Evolutionary conservation across 164 flowering plant species (phyloP).

Genomic region (Platanus orientalis): DNA sequence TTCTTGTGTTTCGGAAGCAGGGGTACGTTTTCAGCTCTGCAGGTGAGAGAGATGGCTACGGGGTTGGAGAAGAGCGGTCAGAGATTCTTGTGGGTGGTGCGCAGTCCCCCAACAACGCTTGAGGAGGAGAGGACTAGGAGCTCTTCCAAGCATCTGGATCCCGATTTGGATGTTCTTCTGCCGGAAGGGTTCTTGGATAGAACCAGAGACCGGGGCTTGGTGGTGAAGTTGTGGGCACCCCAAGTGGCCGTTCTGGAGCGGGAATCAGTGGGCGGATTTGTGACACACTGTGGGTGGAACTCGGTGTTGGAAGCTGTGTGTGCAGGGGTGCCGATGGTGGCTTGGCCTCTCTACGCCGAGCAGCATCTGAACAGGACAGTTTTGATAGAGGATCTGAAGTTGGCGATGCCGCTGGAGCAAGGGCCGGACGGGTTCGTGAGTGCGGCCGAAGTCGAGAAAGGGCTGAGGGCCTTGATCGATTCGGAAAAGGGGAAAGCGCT

Average conservation of each 20-base stretch:
- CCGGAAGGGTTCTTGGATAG: conserved; percentile 26
- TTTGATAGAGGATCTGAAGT: conserved; percentile 15
- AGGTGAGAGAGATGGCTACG: conserved; percentile 19
- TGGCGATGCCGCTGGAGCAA: conserved; percentile 15
- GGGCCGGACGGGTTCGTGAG: conserved; percentile 1
- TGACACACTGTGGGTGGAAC: conserved; percentile 17
- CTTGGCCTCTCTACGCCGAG: too few species aligned
- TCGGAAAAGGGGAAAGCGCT: too few species aligned
- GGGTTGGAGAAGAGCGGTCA: too few species aligned
- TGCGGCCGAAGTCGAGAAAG: conserved; percentile 1
- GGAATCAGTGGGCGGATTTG: too few species aligned
- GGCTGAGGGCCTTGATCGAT: background rate
- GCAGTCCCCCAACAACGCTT: too few species aligned
- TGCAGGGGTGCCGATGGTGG: conserved; percentile 26
- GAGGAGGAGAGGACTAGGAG: background rate
- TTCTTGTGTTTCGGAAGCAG: conserved; percentile 7
- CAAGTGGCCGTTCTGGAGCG: conserved; percentile 19
- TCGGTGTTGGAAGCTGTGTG: conserved; percentile 19
- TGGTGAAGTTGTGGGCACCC: conserved; percentile 22
- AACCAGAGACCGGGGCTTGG: background rate
- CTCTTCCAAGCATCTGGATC: background rate
- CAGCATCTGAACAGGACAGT: conserved; percentile 15
- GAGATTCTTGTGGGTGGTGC: too few species aligned
- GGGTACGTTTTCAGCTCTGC: conserved; percentile 5
- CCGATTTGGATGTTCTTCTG: conserved; percentile 7